These are phyloP conservation scores for Silene conica DNA, from an alignment of 148 eudicot genomes.

Conservation along the genomic window DNA sequence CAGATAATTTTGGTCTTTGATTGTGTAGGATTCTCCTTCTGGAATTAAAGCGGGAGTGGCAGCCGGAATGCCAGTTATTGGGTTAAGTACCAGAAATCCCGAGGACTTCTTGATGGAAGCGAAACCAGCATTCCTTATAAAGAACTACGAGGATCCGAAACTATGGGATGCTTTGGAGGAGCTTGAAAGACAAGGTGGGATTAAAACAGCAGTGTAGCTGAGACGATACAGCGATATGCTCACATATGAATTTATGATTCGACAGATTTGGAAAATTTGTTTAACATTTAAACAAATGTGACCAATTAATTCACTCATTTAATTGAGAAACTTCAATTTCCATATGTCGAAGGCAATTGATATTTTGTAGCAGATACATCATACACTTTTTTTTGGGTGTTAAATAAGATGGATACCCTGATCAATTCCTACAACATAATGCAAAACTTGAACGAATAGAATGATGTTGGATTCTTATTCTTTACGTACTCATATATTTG, in stretches of 20 bases:
- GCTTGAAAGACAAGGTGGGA: slow-evolving; percentile 44
- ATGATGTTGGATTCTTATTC: background rate
- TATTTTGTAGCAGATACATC: background rate
- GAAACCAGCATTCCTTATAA: slow-evolving; percentile 64
- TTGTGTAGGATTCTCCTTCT: slow-evolving; percentile 71
- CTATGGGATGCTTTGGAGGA: slow-evolving; percentile 86
- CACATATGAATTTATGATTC: background rate
- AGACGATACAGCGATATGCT: background rate
- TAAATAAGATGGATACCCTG: slow-evolving; percentile 3
- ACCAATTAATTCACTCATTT: background rate
- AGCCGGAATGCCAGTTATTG: slow-evolving; percentile 92
- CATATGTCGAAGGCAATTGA: background rate
- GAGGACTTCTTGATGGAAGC: slow-evolving; percentile 57
- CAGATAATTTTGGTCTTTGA: slow-evolving; percentile 3
- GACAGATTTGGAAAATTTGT: background rate
- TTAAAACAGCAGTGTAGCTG: slow-evolving; percentile 19
- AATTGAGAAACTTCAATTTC: background rate
- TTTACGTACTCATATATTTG: background rate
- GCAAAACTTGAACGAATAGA: too few species aligned
- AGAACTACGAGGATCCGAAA: slow-evolving; percentile 71
- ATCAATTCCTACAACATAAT: background rate
- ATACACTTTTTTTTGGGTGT: background rate
- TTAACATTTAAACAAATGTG: too few species aligned
- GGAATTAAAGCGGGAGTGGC: slow-evolving; percentile 97
- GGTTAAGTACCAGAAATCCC: slow-evolving; percentile 72